Evolutionary conservation across 345 rosid species (phyloP), one percentile per base, ranked within the genome.

Genomic region (Citrus inodora): DNA sequence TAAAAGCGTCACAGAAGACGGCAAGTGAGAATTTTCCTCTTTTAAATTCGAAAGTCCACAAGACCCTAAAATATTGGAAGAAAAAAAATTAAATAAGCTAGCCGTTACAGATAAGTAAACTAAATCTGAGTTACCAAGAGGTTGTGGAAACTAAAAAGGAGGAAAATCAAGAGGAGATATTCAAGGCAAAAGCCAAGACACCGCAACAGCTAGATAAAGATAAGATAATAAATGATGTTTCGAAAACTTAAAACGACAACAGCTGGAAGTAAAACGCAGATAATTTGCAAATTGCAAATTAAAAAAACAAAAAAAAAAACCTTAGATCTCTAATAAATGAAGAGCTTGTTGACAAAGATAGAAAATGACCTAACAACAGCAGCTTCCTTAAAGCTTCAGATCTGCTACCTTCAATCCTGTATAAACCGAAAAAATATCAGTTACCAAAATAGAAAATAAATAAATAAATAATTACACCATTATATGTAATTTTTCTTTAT

Each of bases 371-470:
- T 78, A 80, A 78, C 81, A 73, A 60, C 28, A 3, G 46, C 73
- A 2, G 46, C 73, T 30, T 48, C 66, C 82, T 83, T 75, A 76
- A 81, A 78, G 59, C 87, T 78, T 81, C 85, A 88, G 92, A 92
- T 92, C 94, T 85, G 89, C 74, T 63, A 51, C 72, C 80, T 80
- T 63, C 28, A 17, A 78, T 74, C 74, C 77, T 74, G 66, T 13
- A 77, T 74, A 35, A 38, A 74, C 73, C 40, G 37, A 19, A 37
- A 71, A 75, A 40, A 21, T 13, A 4, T 30, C 8, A 61, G 61
- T n/a, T 24, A 22, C 59, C 40, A 30, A 67, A 37, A 40, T 14
- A 25, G 56, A 35, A 55, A 63, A 68, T 6, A 27, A 22, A 40
- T 40, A 22, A 3, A 24, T 17, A 17, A 75, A 22, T 46, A 46